phyloP scores from a whole-genome alignment of 176 grass and related monocot genomes.

The Aegilops longissima region DNA sequence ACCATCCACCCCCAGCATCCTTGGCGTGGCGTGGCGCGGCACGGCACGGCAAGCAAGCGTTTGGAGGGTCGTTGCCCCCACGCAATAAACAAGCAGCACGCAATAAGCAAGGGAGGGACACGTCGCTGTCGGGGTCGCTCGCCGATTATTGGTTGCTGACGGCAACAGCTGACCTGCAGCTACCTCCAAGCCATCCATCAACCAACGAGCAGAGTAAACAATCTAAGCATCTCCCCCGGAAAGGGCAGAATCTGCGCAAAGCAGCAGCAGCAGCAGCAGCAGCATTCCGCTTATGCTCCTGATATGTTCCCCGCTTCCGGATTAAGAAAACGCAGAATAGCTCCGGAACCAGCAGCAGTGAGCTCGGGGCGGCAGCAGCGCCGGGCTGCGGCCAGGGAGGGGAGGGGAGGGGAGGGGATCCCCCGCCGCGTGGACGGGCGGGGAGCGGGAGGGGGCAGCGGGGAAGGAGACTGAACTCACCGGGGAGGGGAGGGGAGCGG shows the following conservation, averaged over 20 bases:
- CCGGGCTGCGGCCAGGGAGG: too few relatives aligned
- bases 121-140: slow-evolving; percentile 28
- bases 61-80: not conserved
- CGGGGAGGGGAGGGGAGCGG: too few relatives aligned
- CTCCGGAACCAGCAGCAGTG: not conserved
- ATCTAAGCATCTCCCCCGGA: not conserved
- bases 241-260: not conserved
- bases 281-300: too few relatives aligned
- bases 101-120: not conserved
- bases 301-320: not conserved
- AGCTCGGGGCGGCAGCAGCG: not conserved
- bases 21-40: not conserved
- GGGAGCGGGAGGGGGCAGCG: too few relatives aligned
- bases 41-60: not conserved
- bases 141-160: not conserved
- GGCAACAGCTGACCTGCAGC: slow-evolving; percentile 24
- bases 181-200: not conserved
- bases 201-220: not conserved
- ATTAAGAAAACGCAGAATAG: not conserved
- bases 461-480: too few relatives aligned
- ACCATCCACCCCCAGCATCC: not conserved
- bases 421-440: too few relatives aligned
- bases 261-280: too few relatives aligned
- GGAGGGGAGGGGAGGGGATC: too few relatives aligned
- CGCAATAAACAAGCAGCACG: slow-evolving; percentile 15